A percentile compares a stretch with the other conserved stretches of the same genome.
Conservation (phyloP, 73 alveolate species). For the Paramecium sonneborni region DNA sequence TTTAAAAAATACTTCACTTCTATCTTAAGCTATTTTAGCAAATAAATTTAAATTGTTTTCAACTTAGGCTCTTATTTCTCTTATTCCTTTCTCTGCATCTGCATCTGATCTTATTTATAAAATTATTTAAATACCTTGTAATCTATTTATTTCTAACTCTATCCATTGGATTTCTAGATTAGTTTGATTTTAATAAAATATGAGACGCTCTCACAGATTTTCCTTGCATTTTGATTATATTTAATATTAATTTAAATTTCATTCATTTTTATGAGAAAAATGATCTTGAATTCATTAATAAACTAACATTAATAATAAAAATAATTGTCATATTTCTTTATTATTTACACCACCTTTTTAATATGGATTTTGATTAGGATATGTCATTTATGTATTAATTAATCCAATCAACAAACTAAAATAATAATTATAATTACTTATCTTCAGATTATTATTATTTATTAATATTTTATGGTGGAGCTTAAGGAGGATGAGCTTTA, state of each 20-base stretch:
- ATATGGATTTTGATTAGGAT: constrained; percentile 38
- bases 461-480: constrained; percentile 19
- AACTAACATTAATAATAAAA: neutral
- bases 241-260: neutral
- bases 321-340: neutral
- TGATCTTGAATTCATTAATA: neutral
- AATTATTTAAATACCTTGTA: neutral
- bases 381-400: neutral
- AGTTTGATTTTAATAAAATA: neutral
- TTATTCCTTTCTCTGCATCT: constrained; percentile 1
- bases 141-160: constrained; percentile 23
- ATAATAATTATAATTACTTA: neutral
- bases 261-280: neutral
- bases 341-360: constrained; percentile 39
- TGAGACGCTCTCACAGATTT: constrained; percentile 50
- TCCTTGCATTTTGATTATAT: neutral
- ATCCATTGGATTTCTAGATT: constrained; percentile 45
- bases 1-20: neutral
- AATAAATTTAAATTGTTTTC: neutral
- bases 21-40: constrained; percentile 10
- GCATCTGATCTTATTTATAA: constrained; percentile 12
- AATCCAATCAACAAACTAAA: neutral
- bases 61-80: neutral
- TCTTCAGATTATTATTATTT: neutral
- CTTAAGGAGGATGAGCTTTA: constrained; percentile 28